Base-by-base conservation (phyloP, 169 alveolate species). In the Cryptosporidium felis region DNA sequence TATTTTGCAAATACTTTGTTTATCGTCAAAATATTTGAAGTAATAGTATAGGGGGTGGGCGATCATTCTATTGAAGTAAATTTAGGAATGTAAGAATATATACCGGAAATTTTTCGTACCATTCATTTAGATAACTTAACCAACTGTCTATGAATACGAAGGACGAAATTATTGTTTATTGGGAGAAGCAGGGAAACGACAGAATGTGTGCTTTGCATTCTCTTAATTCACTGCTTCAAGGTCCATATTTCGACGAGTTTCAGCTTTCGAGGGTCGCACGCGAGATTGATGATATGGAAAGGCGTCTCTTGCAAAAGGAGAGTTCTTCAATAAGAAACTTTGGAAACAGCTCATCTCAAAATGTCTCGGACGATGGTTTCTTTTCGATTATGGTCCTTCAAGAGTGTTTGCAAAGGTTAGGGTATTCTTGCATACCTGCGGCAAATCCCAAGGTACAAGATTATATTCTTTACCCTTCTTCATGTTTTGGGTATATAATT, bases 161-260 rank as follows among this genome's bases (percentile, higher is more conserved):
- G 30, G 65, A 53, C 28, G 28, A 5, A 6, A 1, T 34, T 36
- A 74, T 56, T 5, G 94, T 94, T 45, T 94, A 94, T 82, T 94
- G 96, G 96, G 97, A 94, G 90, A 94, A 94, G 60, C 97, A 94
- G 82, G 96, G 96, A 21, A 92, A 91, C 34, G 95, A 93, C 59
- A 88, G 96, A 49, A 91, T 94, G 94, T 94, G 97, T 88, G 97
- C 96, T 14, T 82, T 94, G 38, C 97, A 94, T 81, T 92, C 96
- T 80, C 66, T 94, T 49, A 94, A 94, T 80, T 90, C 94, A 30
- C 89, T 94, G 42, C 94, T 94, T 32, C 97, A 94, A 88, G 97
- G 94, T 1, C 95, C 95, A 28, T 88, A 62, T 67, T 81, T 91
- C 45, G 92, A 91, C 81, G 89, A 90, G 58, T 85, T 80, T n/a